phyloP scores from a whole-genome alignment of 352 stramenopile species.

The Phytophthora foliorum region DNA sequence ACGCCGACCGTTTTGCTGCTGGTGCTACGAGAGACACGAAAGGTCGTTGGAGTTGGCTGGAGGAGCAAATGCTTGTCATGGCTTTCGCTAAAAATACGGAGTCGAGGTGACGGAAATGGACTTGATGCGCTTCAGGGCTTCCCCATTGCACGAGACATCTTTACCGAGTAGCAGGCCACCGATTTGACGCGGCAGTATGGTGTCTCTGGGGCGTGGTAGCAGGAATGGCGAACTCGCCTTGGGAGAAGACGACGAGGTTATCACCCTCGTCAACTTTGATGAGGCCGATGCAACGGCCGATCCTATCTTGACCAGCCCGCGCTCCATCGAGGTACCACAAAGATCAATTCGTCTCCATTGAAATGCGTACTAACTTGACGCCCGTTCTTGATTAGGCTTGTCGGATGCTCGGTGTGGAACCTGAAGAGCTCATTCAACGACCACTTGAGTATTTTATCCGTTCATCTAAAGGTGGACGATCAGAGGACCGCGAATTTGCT shows the following conservation, averaged over 20 bases:
- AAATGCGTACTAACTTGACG: not conserved
- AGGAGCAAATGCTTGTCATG: constrained; percentile 17
- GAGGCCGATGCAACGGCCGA: constrained; percentile 42
- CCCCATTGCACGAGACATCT: constrained; percentile 3
- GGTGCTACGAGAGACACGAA: constrained; percentile 15
- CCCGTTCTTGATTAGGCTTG: constrained; percentile 51
- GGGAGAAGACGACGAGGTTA: constrained; percentile 22
- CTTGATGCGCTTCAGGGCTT: constrained; percentile 21
- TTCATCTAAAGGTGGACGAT: constrained; percentile 16
- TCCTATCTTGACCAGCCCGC: constrained; percentile 71
- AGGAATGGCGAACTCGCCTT: constrained; percentile 18
- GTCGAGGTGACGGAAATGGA: constrained; percentile 29
- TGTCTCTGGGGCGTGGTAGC: constrained; percentile 16
- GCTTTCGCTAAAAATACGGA: constrained; percentile 41
- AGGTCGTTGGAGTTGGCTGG: constrained; percentile 13
- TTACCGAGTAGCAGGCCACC: not conserved
- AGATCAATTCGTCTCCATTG: not conserved
- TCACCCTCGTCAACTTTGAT: constrained; percentile 79
- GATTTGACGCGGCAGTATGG: constrained; percentile 8
- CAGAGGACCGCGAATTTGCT: constrained; percentile 48
- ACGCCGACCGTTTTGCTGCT: constrained; percentile 33
- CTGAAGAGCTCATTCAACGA: constrained; percentile 67
- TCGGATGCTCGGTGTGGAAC: constrained; percentile 76
- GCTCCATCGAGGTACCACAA: constrained; percentile 55
- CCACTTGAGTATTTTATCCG: constrained; percentile 69